These are phyloP conservation scores for Torrubiella hemipterigena DNA, from an alignment of 2,329 filamentous ascomycete genomes.

Conservation along the genomic window DNA sequence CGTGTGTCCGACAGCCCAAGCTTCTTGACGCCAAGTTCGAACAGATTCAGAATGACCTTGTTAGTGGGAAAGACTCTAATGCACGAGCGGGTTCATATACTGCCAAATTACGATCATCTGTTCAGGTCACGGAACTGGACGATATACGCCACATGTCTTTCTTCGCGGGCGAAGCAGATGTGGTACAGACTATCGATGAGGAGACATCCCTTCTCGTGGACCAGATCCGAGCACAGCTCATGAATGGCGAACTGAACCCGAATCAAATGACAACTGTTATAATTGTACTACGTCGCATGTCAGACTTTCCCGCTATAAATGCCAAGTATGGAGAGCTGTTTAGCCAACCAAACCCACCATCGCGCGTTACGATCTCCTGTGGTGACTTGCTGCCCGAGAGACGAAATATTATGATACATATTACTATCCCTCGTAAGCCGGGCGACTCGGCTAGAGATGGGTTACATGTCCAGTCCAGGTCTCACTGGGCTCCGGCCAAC, in stretches of 20 bases:
- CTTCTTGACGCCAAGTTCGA: conserved; percentile 55
- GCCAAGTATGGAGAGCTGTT: conserved; percentile 66
- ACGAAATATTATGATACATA: conserved; percentile 47
- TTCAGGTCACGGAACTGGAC: no score
- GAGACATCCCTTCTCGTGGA: conserved; percentile 36
- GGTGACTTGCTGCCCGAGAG: conserved; percentile 51
- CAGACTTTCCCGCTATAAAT: conserved; percentile 68
- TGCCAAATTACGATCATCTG: no score
- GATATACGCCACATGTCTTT: no score
- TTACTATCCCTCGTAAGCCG: conserved; percentile 25
- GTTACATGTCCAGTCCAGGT: conserved; percentile 83
- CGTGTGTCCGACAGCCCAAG: conserved; percentile 42
- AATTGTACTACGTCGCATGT: conserved; percentile 68
- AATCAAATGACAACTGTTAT: conserved; percentile 39
- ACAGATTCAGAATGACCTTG: no score
- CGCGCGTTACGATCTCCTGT: conserved; percentile 72
- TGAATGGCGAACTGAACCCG: conserved; percentile 14
- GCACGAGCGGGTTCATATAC: no score
- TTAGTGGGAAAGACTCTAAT: no score
- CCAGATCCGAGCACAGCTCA: conserved; percentile 29
- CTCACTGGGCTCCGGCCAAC: conserved; percentile 96
- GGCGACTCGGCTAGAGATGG: conserved; percentile 33
- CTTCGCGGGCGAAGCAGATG: background rate
- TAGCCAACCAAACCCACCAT: conserved; percentile 65
- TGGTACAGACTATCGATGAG: conserved; percentile 24